A percentile compares a stretch with the other conserved stretches of the same genome.
Evolutionary conservation across 1,284 basidiomycete species (phyloP).

Genomic region (Cystobasidium pallidum): DNA sequence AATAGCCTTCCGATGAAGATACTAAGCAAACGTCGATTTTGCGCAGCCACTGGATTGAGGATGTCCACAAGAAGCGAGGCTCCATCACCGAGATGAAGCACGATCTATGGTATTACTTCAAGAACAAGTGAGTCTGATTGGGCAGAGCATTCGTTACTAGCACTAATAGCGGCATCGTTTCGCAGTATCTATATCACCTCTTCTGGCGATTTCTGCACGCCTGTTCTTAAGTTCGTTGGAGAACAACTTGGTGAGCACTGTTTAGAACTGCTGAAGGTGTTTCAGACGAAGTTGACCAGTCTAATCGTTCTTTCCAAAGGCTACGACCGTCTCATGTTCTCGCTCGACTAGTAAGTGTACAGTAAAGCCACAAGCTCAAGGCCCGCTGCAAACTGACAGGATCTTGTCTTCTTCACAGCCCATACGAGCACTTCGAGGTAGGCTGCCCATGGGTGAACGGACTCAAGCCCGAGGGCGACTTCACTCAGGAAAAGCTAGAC

Average conservation of each 20-base stretch:
- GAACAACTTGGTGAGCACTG: conserved; percentile 46
- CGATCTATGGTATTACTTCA: conserved; percentile 41
- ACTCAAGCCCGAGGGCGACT: conserved; percentile 43
- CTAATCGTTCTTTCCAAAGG: conserved; percentile 27
- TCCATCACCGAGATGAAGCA: conserved; percentile 51
- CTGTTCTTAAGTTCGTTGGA: conserved; percentile 52
- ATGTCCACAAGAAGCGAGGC: conserved; percentile 53
- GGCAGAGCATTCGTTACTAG: too few relatives aligned
- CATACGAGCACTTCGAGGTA: conserved; percentile 55
- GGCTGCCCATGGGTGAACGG: conserved; percentile 53
- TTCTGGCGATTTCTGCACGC: conserved; percentile 52
- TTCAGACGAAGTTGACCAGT: background rate
- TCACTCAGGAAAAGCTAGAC: conserved; percentile 44
- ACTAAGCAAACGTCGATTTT: background rate
- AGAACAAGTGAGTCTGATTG: conserved; percentile 17
- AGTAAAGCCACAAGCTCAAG: background rate
- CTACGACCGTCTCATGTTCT: conserved; percentile 56
- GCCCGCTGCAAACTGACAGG: background rate
- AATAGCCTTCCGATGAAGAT: background rate
- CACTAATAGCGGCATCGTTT: conserved; percentile 47
- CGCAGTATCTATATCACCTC: conserved; percentile 54
- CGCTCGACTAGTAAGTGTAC: conserved; percentile 53
- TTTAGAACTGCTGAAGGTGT: background rate
- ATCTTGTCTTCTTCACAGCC: conserved; percentile 28
- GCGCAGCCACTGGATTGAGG: conserved; percentile 54